Evolutionary conservation across 495 filamentous ascomycete species (phyloP), one percentile per base, ranked within the genome.

Genomic region (Hypoxylon cercidicola): DNA sequence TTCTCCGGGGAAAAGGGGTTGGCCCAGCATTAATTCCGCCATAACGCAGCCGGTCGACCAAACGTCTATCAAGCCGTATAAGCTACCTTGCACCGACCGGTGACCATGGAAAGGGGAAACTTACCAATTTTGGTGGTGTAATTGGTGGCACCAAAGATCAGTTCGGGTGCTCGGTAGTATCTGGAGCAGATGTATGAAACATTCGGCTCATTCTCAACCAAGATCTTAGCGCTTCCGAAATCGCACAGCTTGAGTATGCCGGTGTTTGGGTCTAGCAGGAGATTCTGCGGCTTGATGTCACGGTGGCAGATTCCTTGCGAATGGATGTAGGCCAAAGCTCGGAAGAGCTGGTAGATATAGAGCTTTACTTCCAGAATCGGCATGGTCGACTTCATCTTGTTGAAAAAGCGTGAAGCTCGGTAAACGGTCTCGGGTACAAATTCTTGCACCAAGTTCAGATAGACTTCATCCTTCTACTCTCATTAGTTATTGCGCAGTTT

Each of bases 341-440:
- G 89, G 85, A 99, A 99, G 25, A 99, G 89, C 81, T 99, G 95
- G 78, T 99, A 99, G 75, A 97, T 98, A 82, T 97, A 99, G 47
- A 99, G 89, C 80, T 99, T 99, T 72, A 98, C 93, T 76, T 98
- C 95, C 51, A 99, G 85, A 75, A 92, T 97, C 20, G 95, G 95
- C 95, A 99, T 99, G 13, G 96, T 97, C 5, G 95, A 97, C 86
- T 99, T 99, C 87, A 98, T 87, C 82, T 98, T 99, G 83, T 96
- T 97, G 85, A 98, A 99, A 79, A 97, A 97, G 47, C 95, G 86
- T 41, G 95, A 98, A n/a, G 95, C 96, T 58, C 96, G 87, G 76
- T 98, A 99, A 34, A 99, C 96, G 0, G 95, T 98, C 81, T 98
- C 95, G 9, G 96, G 96, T 48, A 99, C 96, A 74, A 93, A 99